These are phyloP conservation scores for Pseudopithomyces maydicus DNA, from an alignment of 2,329 filamentous ascomycete genomes.

Conservation along the genomic window DNA sequence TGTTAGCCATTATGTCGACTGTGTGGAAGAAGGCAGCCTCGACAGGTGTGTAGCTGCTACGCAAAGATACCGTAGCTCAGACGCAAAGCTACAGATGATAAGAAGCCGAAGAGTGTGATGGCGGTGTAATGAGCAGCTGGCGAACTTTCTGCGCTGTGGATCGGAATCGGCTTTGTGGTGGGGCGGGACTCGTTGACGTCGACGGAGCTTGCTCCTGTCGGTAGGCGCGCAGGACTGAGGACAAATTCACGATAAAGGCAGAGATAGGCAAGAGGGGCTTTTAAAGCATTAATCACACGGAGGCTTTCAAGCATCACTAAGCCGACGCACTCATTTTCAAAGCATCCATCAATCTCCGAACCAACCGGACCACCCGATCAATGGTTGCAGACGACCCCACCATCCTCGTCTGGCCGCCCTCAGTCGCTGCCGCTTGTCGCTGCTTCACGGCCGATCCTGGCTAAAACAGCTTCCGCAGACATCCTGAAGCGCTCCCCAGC, in stretches of 20 bases:
- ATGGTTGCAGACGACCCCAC: constrained; percentile 33
- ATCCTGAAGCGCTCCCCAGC: not conserved
- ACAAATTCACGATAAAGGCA: constrained; percentile 12
- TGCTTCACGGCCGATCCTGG: constrained; percentile 3
- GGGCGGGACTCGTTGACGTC: constrained; percentile 32
- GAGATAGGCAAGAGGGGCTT: constrained; percentile 23
- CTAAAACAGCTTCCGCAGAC: not conserved
- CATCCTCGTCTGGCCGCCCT: constrained; percentile 7
- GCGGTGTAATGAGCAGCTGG: constrained; percentile 26
- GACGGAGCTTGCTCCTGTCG: constrained; percentile 20
- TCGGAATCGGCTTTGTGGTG: constrained; percentile 22
- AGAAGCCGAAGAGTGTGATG: constrained; percentile 16
- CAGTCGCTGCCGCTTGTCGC: constrained; percentile 5
- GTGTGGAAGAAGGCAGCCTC: constrained; percentile 22
- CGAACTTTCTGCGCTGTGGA: constrained; percentile 37
- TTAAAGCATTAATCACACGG: constrained; percentile 25
- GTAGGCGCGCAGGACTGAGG: constrained; percentile 13
- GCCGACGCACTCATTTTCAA: constrained; percentile 33
- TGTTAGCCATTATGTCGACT: constrained; percentile 52
- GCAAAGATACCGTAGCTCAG: constrained; percentile 17
- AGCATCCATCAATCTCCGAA: constrained; percentile 34
- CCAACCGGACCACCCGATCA: constrained; percentile 35
- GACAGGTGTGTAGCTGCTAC: constrained; percentile 24
- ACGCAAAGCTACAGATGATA: not conserved
- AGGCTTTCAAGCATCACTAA: constrained; percentile 41